phyloP scores from a whole-genome alignment of 2,329 filamentous ascomycete species.

The Chaetomiaceae sp. region DNA sequence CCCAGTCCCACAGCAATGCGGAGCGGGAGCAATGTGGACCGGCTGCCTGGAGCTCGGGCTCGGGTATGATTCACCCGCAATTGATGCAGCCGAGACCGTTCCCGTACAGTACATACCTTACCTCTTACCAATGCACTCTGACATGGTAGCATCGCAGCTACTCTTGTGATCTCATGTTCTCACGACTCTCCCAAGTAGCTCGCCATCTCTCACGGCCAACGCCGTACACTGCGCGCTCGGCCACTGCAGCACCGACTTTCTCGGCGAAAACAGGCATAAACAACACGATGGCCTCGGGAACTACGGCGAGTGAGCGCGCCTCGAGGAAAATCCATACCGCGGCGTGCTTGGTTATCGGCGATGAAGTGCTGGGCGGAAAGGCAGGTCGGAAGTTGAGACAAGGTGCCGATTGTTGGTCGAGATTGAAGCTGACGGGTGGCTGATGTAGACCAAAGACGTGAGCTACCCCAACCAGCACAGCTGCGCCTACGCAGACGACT shows the following conservation, averaged over 20 bases:
- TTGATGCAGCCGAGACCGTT: not conserved
- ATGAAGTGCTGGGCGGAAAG: conserved; percentile 94
- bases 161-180: conserved; percentile 57
- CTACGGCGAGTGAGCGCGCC: conserved; percentile 51
- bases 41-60: not conserved
- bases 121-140: too few species aligned
- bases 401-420: not conserved
- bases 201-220: conserved; percentile 63
- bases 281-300: conserved; percentile 43
- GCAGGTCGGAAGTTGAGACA: conserved; percentile 41
- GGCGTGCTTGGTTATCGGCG: conserved; percentile 91
- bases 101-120: too few species aligned
- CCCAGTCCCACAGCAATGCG: not conserved
- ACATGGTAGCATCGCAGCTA: not conserved
- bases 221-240: conserved; percentile 49
- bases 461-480: conserved; percentile 2
- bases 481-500: not conserved
- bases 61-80: not conserved
- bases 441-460: conserved; percentile 29
- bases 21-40: not conserved
- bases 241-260: conserved; percentile 13
- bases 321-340: conserved; percentile 77
- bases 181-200: conserved; percentile 67
- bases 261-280: not conserved
- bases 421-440: not conserved